phyloP scores from a whole-genome alignment of 2,329 filamentous ascomycete genomes.

The Colletotrichum sojae region DNA sequence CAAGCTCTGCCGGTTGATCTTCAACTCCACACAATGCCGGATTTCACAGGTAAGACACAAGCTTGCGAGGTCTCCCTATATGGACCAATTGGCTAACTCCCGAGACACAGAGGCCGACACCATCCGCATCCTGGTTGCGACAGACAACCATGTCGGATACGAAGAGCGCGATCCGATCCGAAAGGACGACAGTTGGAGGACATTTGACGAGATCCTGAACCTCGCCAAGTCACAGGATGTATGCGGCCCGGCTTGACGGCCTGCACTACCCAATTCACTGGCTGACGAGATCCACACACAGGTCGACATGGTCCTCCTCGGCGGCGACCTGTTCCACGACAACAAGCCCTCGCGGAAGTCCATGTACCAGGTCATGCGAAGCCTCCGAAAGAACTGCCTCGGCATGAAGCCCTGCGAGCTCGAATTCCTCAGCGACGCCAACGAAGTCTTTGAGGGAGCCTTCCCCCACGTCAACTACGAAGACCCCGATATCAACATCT shows the following conservation, averaged over 20 bases:
- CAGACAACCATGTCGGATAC: conserved; percentile 98
- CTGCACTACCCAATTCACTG: not conserved
- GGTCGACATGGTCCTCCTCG: conserved; percentile 97
- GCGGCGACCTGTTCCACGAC: conserved; percentile 96
- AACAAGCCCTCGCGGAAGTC: conserved; percentile 97
- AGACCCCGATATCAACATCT: conserved; percentile 95
- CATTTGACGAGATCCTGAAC: conserved; percentile 95
- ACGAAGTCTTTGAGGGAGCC: conserved; percentile 88
- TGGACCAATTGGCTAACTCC: not conserved
- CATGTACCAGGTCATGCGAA: conserved; percentile 98
- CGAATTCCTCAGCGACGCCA: conserved; percentile 93
- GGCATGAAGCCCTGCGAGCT: conserved; percentile 96
- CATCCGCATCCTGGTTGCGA: conserved; percentile 93
- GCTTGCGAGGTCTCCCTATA: conserved; percentile 2
- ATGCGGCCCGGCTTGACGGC: conserved; percentile 39
- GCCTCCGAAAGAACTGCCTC: conserved; percentile 91
- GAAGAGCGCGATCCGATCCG: conserved; percentile 93
- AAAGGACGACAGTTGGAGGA: conserved; percentile 97
- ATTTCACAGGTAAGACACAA: conserved; percentile 31
- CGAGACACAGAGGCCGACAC: conserved; percentile 76
- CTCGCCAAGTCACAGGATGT: conserved; percentile 88
- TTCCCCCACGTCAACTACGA: conserved; percentile 98
- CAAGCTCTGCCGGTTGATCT: not conserved
- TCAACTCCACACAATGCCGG: conserved; percentile 25
- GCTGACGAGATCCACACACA: conserved; percentile 46